Conservation (phyloP, 2,329 filamentous ascomycete genomes). For the Tolypocladium sp. region DNA sequence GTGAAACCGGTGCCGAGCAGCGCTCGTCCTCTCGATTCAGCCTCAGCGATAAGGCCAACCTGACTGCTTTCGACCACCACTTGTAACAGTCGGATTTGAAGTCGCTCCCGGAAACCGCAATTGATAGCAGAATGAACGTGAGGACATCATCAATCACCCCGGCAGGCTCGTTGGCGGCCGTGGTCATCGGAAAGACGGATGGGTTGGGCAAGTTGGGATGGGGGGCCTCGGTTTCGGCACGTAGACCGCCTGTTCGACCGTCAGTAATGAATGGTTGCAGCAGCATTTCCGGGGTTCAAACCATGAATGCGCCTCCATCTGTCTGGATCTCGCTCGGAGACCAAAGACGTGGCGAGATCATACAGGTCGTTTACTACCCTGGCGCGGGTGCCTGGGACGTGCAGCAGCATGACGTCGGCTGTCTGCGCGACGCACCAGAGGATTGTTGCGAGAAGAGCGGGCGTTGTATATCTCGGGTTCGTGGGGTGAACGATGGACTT, state of each 20-base stretch:
- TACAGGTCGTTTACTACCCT: conserved; percentile 28
- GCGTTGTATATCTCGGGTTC: conserved; percentile 29
- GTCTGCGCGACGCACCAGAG: conserved; percentile 39
- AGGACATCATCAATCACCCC: conserved; percentile 31
- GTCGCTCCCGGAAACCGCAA: conserved; percentile 36
- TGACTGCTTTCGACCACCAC: conserved; percentile 35
- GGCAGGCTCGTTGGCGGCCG: conserved; percentile 23
- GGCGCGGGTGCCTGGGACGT: conserved; percentile 28
- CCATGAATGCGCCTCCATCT: conserved; percentile 26
- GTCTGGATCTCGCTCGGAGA: conserved; percentile 24
- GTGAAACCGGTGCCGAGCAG: conserved; percentile 15
- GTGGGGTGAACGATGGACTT: conserved; percentile 30
- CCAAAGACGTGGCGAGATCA: conserved; percentile 22
- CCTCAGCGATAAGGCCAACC: conserved; percentile 26
- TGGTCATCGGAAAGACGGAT: conserved; percentile 16
- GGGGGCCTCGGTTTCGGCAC: conserved; percentile 20
- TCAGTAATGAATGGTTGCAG: background rate
- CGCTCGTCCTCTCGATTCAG: conserved; percentile 28
- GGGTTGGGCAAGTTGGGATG: conserved; percentile 13
- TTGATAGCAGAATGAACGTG: conserved; percentile 33
- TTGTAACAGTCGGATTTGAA: conserved; percentile 38
- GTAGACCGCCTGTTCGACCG: conserved; percentile 17
- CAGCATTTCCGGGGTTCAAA: conserved; percentile 3
- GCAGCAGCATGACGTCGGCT: conserved; percentile 32
- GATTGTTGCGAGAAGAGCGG: conserved; percentile 35